These are phyloP conservation scores for Oryza meyeriana DNA, from an alignment of 176 grass and related monocot genomes.

Conservation along the genomic window DNA sequence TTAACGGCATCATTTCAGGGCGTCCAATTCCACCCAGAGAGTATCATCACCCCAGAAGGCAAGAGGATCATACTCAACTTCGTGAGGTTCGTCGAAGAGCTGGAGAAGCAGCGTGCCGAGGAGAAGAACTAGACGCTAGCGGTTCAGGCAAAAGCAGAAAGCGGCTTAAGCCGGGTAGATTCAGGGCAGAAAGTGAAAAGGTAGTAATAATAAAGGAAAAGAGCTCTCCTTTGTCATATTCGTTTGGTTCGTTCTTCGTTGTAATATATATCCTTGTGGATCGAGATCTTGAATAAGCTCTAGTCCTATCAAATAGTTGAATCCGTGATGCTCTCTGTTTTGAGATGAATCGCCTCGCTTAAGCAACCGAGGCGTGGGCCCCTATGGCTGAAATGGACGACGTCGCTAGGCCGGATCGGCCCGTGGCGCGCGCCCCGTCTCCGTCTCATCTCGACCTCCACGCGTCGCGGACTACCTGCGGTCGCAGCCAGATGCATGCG, in stretches of 20 bases:
- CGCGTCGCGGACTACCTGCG: too few relatives aligned
- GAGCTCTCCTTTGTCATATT: not conserved
- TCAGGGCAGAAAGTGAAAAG: not conserved
- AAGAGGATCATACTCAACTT: slow-evolving; percentile 86
- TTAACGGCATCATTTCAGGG: slow-evolving; percentile 49
- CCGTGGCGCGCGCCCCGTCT: too few relatives aligned
- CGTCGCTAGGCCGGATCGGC: too few relatives aligned
- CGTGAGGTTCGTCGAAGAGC: slow-evolving; percentile 51
- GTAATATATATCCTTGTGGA: slow-evolving; percentile 14
- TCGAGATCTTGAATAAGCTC: slow-evolving; percentile 20
- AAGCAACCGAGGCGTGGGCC: not conserved
- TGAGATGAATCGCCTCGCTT: not conserved
- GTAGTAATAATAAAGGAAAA: not conserved
- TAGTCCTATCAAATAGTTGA: slow-evolving; percentile 6
- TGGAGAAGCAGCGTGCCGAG: slow-evolving; percentile 40
- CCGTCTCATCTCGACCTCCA: too few relatives aligned
- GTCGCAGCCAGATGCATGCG: too few relatives aligned
- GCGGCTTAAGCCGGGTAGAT: not conserved
- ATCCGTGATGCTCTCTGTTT: not conserved
- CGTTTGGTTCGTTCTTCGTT: slow-evolving; percentile 26
- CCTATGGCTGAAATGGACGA: too few relatives aligned
- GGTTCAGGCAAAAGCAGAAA: slow-evolving; percentile 6
- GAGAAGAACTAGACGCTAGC: slow-evolving; percentile 1
- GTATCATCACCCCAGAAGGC: slow-evolving; percentile 85
- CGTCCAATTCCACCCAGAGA: slow-evolving; percentile 97